Evolutionary conservation across 441 rosid genomes (phyloP), one percentile per base, ranked within the genome.

Genomic region (Manihot esculenta): DNA sequence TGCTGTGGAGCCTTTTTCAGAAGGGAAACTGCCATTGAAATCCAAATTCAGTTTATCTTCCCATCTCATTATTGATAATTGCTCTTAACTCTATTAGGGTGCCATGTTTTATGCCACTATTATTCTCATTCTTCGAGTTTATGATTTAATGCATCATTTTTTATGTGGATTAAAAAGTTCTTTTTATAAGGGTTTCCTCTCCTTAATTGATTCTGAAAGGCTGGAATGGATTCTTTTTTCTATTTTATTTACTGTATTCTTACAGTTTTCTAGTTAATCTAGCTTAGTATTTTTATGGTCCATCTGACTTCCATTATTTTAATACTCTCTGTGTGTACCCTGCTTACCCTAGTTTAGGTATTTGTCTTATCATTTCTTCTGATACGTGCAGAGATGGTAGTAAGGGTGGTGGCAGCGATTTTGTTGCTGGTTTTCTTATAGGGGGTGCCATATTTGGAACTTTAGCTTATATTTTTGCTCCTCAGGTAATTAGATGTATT

Each of bases 381-480:
- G 26, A 65, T 33, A 47, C 70, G 49, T 80, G 74, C 86, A 86
- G 96, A 55, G 86, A 85, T 27, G 86, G 87, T 41, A 68, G 67
- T 66, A 80, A 84, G 58, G 80, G 87, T 13, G 91, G 94, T 64
- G 88, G 91, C 50, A 48, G 83, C 75, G 97, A 91, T 75, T 94
- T 94, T 86, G 72, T 83, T 20, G 95, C 97, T 64, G 98, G 97
- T 65, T 94, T 94, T 80, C 85, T 91, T 61, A 67, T 94, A 70
- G 97, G 96, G 27, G 97, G 97, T 53, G 97, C 97, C 47, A 59
- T 91, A 44, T 88, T 85, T 74, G 97, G 97, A 73, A 85, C 93
- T n/a, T 73, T 87, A 54, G 93, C 91, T 1, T 94, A 94, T 80
- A 62, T 87, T 70, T 94, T 88, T 83, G 97, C 98, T 62, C 98